These are phyloP conservation scores for Tympanopsis confertula DNA, from an alignment of 2,329 filamentous ascomycete genomes.

Conservation along the genomic window DNA sequence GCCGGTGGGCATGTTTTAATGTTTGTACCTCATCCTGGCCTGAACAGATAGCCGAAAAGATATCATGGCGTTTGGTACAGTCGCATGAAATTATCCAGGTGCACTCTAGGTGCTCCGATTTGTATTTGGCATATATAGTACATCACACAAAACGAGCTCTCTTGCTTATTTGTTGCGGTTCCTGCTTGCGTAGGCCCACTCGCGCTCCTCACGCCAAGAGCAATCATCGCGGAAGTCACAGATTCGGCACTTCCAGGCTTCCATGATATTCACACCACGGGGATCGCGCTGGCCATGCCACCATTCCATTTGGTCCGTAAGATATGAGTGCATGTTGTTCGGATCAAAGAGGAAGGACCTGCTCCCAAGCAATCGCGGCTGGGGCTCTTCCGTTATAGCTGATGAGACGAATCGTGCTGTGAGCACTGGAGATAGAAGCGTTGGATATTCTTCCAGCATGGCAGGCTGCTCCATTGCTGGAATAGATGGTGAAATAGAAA, in stretches of 20 bases:
- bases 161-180: not conserved
- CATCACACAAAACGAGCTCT: no score
- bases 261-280: not conserved
- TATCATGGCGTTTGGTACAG: no score
- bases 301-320: not conserved
- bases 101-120: no score
- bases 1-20: no score
- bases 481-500: not conserved
- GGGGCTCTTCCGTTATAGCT: not conserved
- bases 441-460: not conserved
- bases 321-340: not conserved
- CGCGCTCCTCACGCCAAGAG: not conserved
- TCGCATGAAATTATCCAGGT: no score
- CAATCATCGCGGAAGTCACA: not conserved
- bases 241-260: conserved; percentile 1
- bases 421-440: not conserved
- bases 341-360: not conserved
- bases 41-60: no score
- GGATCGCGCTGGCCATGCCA: not conserved
- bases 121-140: no score
- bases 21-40: no score
- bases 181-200: not conserved
- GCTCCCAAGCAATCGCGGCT: not conserved
- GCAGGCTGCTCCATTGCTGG: not conserved
- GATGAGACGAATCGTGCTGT: not conserved